Conservation (phyloP, 495 filamentous ascomycete genomes). For the Daldinia concentrica region DNA sequence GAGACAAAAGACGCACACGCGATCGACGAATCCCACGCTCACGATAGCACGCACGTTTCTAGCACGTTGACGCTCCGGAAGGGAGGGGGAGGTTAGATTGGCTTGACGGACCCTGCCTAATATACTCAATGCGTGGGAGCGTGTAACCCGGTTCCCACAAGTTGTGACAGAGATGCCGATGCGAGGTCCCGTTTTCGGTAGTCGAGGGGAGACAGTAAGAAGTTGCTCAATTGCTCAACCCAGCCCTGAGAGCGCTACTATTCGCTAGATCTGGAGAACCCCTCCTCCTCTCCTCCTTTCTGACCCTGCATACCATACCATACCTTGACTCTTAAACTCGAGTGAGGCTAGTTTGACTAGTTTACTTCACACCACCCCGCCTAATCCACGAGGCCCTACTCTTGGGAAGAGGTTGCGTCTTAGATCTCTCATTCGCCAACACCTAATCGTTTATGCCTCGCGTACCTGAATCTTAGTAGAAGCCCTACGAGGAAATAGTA, state of each 20-base stretch:
- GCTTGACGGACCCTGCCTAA: slow-evolving; percentile 15
- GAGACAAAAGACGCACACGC: slow-evolving; percentile 27
- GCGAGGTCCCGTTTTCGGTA: slow-evolving; percentile 40
- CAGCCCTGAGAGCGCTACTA: slow-evolving; percentile 18
- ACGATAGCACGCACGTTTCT: slow-evolving; percentile 44
- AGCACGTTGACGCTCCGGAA: slow-evolving; percentile 37
- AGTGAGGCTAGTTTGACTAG: slow-evolving; percentile 39
- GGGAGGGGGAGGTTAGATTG: slow-evolving; percentile 20
- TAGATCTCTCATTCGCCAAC: slow-evolving; percentile 28
- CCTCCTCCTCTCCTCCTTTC: slow-evolving; percentile 20
- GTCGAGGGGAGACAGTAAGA: slow-evolving; percentile 22
- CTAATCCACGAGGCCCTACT: slow-evolving; percentile 27
- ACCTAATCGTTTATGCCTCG: slow-evolving; percentile 35
- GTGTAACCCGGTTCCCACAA: slow-evolving; percentile 35
- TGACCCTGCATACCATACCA: background rate
- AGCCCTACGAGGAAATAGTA: slow-evolving; percentile 20
- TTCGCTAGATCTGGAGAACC: slow-evolving; percentile 34
- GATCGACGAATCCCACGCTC: slow-evolving; percentile 43
- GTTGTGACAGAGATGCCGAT: slow-evolving; percentile 32
- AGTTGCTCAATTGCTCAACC: slow-evolving; percentile 22
- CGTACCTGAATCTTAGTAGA: slow-evolving; percentile 42
- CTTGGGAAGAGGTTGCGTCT: slow-evolving; percentile 12
- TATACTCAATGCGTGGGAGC: slow-evolving; percentile 17
- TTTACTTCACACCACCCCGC: slow-evolving; percentile 28
- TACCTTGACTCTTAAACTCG: slow-evolving; percentile 23